Evolutionary conservation across 1,284 basidiomycete genomes (phyloP).

Genomic region (Megacollybia platyphylla): DNA sequence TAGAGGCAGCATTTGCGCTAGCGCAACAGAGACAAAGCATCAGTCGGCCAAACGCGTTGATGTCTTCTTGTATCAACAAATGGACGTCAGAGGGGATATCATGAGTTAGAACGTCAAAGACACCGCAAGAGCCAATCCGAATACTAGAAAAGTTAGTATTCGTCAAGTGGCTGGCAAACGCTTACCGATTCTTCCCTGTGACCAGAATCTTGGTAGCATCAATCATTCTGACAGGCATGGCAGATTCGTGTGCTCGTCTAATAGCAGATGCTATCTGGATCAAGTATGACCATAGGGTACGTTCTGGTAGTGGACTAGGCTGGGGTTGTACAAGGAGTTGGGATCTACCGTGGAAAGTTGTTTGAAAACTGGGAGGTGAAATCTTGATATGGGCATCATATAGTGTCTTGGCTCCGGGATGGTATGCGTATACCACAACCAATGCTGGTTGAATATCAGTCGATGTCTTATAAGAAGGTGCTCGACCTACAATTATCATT

Average conservation of each 20-base stretch:
- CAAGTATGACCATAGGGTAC: conserved; percentile 90
- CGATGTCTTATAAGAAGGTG: not conserved
- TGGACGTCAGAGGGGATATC: conserved; percentile 53
- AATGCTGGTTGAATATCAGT: conserved; percentile 46
- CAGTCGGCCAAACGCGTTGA: conserved; percentile 78
- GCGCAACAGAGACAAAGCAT: conserved; percentile 74
- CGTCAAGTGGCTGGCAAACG: conserved; percentile 1
- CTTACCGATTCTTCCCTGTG: conserved; percentile 80
- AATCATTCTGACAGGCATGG: conserved; percentile 74
- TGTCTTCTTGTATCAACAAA: conserved; percentile 76
- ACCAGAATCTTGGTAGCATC: conserved; percentile 85
- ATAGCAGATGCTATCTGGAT: conserved; percentile 85
- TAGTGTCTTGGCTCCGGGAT: conserved; percentile 78
- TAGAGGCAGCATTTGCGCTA: conserved; percentile 42
- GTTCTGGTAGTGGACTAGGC: conserved; percentile 46
- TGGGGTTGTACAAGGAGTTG: conserved; percentile 18
- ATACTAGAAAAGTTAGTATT: conserved; percentile 29
- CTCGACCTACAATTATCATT: conserved; percentile 73
- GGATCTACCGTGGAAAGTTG: conserved; percentile 29
- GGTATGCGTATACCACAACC: conserved; percentile 87
- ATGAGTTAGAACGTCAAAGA: conserved; percentile 75
- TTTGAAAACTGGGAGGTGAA: conserved; percentile 16
- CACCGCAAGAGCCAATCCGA: conserved; percentile 71
- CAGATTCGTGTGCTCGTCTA: conserved; percentile 75
- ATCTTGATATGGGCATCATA: conserved; percentile 54